A percentile compares a stretch with the other conserved stretches of the same genome.
These are phyloP conservation scores for Crithidia mellificae DNA, from an alignment of 208 protist species.

Conservation along the genomic window DNA sequence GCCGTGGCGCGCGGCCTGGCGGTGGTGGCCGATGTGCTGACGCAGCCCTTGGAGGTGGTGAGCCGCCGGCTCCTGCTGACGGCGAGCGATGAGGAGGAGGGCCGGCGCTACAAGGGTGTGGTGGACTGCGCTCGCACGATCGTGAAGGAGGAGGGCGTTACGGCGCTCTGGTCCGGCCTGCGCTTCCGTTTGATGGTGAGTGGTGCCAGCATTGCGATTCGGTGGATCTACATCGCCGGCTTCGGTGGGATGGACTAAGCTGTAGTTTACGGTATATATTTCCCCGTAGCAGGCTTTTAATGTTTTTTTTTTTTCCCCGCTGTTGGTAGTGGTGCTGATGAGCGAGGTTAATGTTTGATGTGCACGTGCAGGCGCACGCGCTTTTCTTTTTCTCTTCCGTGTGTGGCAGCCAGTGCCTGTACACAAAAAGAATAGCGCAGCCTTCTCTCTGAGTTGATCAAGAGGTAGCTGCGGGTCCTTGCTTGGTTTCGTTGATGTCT, in stretches of 20 bases:
- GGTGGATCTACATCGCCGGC: constrained; percentile 19
- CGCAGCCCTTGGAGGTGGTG: constrained; percentile 83
- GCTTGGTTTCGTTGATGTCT: too few species aligned
- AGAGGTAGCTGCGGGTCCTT: too few species aligned
- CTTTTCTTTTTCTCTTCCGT: too few species aligned
- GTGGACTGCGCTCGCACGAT: constrained; percentile 72
- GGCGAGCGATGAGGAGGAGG: constrained; percentile 50
- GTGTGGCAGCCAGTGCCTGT: too few species aligned
- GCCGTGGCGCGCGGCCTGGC: constrained; percentile 53
- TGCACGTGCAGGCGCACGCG: too few species aligned
- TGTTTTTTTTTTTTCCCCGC: too few species aligned
- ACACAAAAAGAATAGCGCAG: too few species aligned
- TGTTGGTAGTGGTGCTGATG: too few species aligned
- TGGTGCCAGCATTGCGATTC: constrained; percentile 32
- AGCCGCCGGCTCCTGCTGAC: constrained; percentile 75
- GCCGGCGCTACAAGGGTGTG: constrained; percentile 49
- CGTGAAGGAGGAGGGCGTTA: constrained; percentile 72
- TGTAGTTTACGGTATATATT: too few species aligned
- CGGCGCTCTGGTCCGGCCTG: constrained; percentile 71
- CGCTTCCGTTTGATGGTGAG: constrained; percentile 45
- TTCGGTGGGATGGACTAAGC: not conserved
- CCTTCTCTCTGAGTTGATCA: too few species aligned
- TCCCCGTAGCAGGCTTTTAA: too few species aligned
- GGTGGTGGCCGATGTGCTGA: constrained; percentile 57
- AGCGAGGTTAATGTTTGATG: not conserved